phyloP scores from a whole-genome alignment of 176 grass and related monocot species.

The maize (Zea mays) region DNA sequence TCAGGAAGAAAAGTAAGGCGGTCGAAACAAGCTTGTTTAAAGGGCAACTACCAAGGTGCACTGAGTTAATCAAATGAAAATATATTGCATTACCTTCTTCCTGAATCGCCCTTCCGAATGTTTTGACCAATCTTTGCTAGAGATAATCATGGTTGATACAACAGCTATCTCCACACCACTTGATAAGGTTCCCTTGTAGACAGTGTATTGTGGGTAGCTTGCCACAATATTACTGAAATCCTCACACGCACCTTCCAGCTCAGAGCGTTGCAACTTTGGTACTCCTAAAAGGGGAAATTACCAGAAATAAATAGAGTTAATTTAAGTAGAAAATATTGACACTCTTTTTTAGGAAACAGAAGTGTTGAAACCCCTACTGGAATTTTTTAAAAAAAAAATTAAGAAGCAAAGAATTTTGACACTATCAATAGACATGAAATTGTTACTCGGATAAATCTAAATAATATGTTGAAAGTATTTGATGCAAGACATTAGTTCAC shows the following conservation, averaged over 20 bases:
- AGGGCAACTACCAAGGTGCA: neutral
- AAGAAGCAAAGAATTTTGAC: slow-evolving; percentile 21
- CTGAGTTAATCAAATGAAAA: neutral
- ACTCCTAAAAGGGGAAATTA: slow-evolving; percentile 57
- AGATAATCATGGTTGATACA: slow-evolving; percentile 63
- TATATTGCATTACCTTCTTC: slow-evolving; percentile 74
- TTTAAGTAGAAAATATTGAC: slow-evolving; percentile 26
- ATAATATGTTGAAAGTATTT: neutral
- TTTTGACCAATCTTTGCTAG: slow-evolving; percentile 81
- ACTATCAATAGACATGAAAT: slow-evolving; percentile 13
- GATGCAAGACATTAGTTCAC: neutral
- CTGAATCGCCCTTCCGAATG: slow-evolving; percentile 73
- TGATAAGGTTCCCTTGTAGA: slow-evolving; percentile 97
- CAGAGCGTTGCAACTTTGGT: slow-evolving; percentile 83
- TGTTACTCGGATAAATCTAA: neutral
- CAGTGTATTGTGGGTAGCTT: slow-evolving; percentile 72
- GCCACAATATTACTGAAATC: slow-evolving; percentile 91
- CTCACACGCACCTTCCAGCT: slow-evolving; percentile 90
- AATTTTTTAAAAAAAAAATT: too few relatives aligned
- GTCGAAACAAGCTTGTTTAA: slow-evolving; percentile 31
- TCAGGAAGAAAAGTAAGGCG: slow-evolving; percentile 23
- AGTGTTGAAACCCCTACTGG: too few relatives aligned
- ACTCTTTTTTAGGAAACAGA: neutral
- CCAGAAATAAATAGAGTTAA: neutral
- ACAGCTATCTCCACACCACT: slow-evolving; percentile 96